Conservation (phyloP, 305 asterid species). For the Nicotiana rustica region DNA sequence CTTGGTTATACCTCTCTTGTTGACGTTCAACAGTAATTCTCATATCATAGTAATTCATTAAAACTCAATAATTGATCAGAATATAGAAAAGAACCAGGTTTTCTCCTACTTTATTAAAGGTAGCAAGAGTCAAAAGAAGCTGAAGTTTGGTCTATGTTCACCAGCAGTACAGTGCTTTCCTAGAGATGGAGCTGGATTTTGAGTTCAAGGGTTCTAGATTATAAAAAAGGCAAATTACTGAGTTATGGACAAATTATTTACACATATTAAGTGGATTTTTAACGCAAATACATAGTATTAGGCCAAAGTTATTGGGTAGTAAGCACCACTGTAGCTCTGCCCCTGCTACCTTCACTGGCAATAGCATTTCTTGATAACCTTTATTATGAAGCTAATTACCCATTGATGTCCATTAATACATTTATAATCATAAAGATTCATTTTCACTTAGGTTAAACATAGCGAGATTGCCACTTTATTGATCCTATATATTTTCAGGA, state of each 20-base stretch:
- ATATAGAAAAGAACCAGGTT: neutral
- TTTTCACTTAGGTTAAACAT: neutral
- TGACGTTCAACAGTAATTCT: neutral
- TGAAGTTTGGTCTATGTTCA: neutral
- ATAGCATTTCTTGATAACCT: neutral
- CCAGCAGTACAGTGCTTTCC: neutral
- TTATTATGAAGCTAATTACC: neutral
- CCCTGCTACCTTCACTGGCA: neutral
- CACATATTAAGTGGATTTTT: no score
- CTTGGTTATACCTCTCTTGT: slow-evolving; percentile 16
- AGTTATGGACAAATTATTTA: no score
- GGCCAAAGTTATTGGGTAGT: no score
- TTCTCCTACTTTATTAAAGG: neutral
- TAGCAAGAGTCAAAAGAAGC: slow-evolving; percentile 10
- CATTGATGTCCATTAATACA: slow-evolving; percentile 18
- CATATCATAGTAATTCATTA: slow-evolving; percentile 1
- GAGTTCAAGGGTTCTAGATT: no score
- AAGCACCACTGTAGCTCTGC: no score
- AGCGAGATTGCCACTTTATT: neutral
- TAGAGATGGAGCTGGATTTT: no score
- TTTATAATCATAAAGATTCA: neutral
- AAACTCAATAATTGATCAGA: neutral
- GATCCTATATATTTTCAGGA: neutral
- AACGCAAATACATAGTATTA: no score
- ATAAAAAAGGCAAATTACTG: no score